These are phyloP conservation scores for Neurospora pannonica DNA, from an alignment of 495 filamentous ascomycete genomes.

Conservation along the genomic window DNA sequence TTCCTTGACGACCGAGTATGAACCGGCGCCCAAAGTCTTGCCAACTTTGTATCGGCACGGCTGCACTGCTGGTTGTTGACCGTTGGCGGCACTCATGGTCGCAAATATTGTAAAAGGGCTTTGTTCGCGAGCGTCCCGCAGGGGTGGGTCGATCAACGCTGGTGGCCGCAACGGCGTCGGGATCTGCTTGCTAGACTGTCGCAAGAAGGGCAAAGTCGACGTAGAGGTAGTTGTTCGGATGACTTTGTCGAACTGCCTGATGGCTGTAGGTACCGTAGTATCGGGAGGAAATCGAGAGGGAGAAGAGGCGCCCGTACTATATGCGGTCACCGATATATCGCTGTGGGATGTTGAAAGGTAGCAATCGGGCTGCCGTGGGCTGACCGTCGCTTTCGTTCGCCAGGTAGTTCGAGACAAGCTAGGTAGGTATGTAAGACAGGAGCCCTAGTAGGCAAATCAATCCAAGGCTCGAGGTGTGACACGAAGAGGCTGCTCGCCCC, in stretches of 20 bases:
- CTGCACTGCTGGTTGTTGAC: constrained; percentile 37
- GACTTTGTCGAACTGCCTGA: not conserved
- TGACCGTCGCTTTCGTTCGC: not conserved
- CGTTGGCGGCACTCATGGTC: constrained; percentile 26
- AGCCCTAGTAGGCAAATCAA: not conserved
- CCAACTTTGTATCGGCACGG: constrained; percentile 87
- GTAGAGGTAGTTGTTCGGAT: not conserved
- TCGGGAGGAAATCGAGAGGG: not conserved
- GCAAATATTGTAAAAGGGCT: not conserved
- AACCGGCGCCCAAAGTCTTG: constrained; percentile 91
- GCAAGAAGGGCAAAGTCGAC: not conserved
- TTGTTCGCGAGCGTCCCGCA: not conserved
- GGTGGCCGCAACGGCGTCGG: not conserved
- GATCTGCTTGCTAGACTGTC: not conserved
- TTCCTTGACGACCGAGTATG: constrained; percentile 98
- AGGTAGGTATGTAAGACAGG: not conserved
- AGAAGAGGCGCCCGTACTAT: not conserved
- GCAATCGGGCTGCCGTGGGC: not conserved
- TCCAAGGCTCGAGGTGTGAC: not conserved
- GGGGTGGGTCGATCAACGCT: not conserved
- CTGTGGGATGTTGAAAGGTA: not conserved
- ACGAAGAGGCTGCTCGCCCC: not conserved
- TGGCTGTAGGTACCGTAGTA: not conserved
- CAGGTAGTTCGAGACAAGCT: not conserved
- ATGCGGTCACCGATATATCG: not conserved